These are phyloP conservation scores for Gloeostereum incarnatum DNA, from an alignment of 768 basidiomycete genomes.

Conservation along the genomic window DNA sequence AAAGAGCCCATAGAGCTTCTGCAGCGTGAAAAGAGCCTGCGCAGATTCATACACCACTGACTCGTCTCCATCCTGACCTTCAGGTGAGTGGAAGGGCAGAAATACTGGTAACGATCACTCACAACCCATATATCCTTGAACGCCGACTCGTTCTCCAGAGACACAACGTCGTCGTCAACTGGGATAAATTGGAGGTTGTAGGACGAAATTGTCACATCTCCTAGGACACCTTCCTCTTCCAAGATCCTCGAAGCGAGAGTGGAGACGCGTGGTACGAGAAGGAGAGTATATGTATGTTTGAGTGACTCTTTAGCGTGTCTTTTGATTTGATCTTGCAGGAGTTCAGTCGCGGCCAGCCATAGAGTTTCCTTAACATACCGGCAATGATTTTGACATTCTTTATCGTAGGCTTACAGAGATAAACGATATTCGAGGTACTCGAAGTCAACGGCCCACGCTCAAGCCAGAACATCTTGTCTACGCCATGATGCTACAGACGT, in stretches of 20 bases:
- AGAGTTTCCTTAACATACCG: conserved; percentile 41
- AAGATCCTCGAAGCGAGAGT: conserved; percentile 78
- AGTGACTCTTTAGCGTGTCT: conserved; percentile 59
- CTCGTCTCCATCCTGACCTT: conserved; percentile 83
- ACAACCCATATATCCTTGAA: conserved; percentile 92
- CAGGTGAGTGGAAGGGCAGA: conserved; percentile 1
- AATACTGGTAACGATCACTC: conserved; percentile 19
- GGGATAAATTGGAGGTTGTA: conserved; percentile 95
- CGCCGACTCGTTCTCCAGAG: conserved; percentile 76
- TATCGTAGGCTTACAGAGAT: conserved; percentile 84
- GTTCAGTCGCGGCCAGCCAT: conserved; percentile 5
- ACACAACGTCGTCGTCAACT: conserved; percentile 86
- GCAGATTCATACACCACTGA: conserved; percentile 84
- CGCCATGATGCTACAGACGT: conserved; percentile 81
- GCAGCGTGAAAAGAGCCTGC: conserved; percentile 74
- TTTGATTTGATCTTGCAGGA: conserved; percentile 81
- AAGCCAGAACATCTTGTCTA: conserved; percentile 99
- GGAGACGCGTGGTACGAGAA: conserved; percentile 84
- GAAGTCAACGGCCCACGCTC: conserved; percentile 81
- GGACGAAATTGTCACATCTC: conserved; percentile 81
- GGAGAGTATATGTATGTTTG: conserved; percentile 77
- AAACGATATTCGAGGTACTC: conserved; percentile 83
- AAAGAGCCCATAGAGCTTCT: conserved; percentile 80
- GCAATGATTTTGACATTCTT: conserved; percentile 85
- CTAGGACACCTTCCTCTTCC: conserved; percentile 95